Evolutionary conservation across 148 eudicot genomes (phyloP).

Genomic region (Rheum nobile): DNA sequence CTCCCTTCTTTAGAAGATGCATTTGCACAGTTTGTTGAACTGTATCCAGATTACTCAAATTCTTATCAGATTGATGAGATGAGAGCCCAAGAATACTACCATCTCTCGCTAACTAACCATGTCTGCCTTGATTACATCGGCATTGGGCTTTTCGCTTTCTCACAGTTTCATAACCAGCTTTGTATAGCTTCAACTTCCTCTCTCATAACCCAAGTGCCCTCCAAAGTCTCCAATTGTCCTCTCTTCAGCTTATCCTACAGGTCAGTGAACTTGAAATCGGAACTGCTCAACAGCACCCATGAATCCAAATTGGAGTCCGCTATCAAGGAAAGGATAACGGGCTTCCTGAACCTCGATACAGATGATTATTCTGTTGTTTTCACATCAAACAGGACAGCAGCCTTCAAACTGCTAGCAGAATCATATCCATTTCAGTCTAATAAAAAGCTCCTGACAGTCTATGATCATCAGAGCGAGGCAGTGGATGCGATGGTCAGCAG

Average conservation of each 20-base stretch:
- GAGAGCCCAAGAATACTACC: slow-evolving; percentile 38
- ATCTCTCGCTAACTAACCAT: slow-evolving; percentile 30
- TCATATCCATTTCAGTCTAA: slow-evolving; percentile 69
- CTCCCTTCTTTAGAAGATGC: slow-evolving; percentile 42
- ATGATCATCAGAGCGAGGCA: slow-evolving; percentile 82
- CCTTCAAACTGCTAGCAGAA: slow-evolving; percentile 73
- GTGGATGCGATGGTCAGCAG: slow-evolving; percentile 40
- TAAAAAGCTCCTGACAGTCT: slow-evolving; percentile 64
- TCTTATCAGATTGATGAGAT: slow-evolving; percentile 52
- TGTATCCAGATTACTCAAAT: slow-evolving; percentile 40
- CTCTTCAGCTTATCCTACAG: slow-evolving; percentile 53
- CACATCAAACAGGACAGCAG: slow-evolving; percentile 83
- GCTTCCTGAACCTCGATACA: slow-evolving; percentile 51
- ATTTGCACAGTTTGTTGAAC: slow-evolving; percentile 18
- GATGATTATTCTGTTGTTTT: slow-evolving; percentile 67
- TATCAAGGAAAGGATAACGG: slow-evolving; percentile 53
- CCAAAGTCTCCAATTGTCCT: slow-evolving; percentile 41
- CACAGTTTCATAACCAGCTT: slow-evolving; percentile 40
- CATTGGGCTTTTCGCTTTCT: slow-evolving; percentile 52
- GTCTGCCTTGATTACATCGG: slow-evolving; percentile 72
- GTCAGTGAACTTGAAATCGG: slow-evolving; percentile 55
- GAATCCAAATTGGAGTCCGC: slow-evolving; percentile 58
- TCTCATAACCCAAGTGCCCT: slow-evolving; percentile 28
- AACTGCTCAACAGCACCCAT: slow-evolving; percentile 44
- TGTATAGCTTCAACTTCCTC: slow-evolving; percentile 29